These are phyloP conservation scores for Grammothele lineata DNA, from an alignment of 768 basidiomycete species.

Conservation along the genomic window DNA sequence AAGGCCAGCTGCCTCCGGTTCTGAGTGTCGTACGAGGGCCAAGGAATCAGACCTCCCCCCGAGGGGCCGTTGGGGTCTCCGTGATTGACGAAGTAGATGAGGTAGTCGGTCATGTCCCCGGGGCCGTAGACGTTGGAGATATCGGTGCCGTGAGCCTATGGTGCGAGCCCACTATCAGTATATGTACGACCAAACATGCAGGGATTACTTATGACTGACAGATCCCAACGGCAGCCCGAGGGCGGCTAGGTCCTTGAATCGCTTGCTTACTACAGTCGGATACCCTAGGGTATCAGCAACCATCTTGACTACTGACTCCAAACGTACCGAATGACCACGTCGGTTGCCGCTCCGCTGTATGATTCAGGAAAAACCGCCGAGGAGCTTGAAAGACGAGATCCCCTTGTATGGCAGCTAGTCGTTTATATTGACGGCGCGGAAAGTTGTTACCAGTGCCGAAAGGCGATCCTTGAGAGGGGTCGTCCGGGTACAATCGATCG, in stretches of 20 bases:
- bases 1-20: slow-evolving; percentile 3
- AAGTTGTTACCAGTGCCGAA: slow-evolving; percentile 18
- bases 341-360: not conserved
- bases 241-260: not conserved
- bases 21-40: slow-evolving; percentile 17
- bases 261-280: not conserved
- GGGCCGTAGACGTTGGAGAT: slow-evolving; percentile 38
- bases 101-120: slow-evolving; percentile 40
- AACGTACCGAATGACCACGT: slow-evolving; percentile 1
- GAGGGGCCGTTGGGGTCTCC: slow-evolving; percentile 23
- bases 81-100: slow-evolving; percentile 35
- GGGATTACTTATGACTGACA: not conserved
- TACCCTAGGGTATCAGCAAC: no score
- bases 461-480: slow-evolving; percentile 17
- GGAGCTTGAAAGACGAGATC: slow-evolving; percentile 17
- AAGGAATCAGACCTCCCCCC: not conserved
- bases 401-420: slow-evolving; percentile 16
- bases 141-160: slow-evolving; percentile 40
- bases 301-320: no score
- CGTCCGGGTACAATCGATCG: slow-evolving; percentile 17
- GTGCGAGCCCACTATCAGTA: no score
- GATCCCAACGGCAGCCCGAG: not conserved
- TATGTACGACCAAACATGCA: no score
- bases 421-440: slow-evolving; percentile 16
- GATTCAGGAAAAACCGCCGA: slow-evolving; percentile 10